phyloP scores from a whole-genome alignment of 2,329 filamentous ascomycete genomes.

The Podosphaera leucotricha region DNA sequence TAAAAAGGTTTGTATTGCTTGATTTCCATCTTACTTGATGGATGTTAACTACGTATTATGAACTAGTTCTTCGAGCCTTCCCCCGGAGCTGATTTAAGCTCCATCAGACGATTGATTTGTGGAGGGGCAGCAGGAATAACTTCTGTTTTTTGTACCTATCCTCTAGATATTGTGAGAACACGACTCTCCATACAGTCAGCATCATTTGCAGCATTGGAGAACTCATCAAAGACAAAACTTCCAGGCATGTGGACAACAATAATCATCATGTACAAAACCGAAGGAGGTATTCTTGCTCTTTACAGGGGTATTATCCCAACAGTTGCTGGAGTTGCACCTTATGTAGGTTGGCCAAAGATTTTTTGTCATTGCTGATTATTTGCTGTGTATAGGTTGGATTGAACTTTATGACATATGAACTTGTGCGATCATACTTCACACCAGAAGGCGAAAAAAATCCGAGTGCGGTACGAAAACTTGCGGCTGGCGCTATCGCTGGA shows the following conservation, averaged over 20 bases:
- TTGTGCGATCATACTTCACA: constrained; percentile 61
- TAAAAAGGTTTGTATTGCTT: constrained; percentile 43
- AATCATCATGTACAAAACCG: constrained; percentile 63
- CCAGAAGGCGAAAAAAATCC: constrained; percentile 74
- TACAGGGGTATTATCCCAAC: constrained; percentile 90
- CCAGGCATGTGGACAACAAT: constrained; percentile 87
- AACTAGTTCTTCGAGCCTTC: constrained; percentile 50
- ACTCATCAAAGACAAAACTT: constrained; percentile 35
- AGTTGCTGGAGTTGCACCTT: constrained; percentile 83
- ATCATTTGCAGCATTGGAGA: constrained; percentile 61
- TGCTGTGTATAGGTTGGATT: constrained; percentile 48
- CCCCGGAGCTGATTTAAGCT: constrained; percentile 49
- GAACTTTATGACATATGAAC: constrained; percentile 98
- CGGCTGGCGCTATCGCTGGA: constrained; percentile 81
- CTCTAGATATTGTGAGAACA: constrained; percentile 90
- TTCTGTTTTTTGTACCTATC: constrained; percentile 85
- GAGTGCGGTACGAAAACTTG: constrained; percentile 52
- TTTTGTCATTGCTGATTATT: not conserved
- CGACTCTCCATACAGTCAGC: constrained; percentile 89
- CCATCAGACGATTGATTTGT: constrained; percentile 59
- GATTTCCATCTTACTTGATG: not conserved
- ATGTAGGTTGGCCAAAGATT: constrained; percentile 30
- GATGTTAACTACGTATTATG: not conserved
- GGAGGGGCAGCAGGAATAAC: constrained; percentile 85
- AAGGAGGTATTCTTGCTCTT: constrained; percentile 66